Conservation (phyloP, 176 grass and related monocot species). For the Aegilops bicornis region DNA sequence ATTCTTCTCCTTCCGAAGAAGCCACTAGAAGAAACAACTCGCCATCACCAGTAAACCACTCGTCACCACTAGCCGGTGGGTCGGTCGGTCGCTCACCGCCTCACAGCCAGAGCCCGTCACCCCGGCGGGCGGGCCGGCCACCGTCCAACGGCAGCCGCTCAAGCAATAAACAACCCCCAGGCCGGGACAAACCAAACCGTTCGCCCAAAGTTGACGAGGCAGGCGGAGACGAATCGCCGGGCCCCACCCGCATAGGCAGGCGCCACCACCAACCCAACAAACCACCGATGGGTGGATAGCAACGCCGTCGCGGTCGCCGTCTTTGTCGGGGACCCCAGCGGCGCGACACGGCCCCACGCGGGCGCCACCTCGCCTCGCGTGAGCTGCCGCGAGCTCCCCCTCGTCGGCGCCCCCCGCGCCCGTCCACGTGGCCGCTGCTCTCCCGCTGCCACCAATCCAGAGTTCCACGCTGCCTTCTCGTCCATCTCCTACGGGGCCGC, state of each 20-base stretch:
- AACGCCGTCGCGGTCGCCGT: constrained; percentile 35
- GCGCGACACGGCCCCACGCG: not conserved
- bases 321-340: not conserved
- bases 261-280: not conserved
- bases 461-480: too few species aligned
- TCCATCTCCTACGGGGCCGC: too few species aligned
- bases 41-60: not conserved
- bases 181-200: not conserved
- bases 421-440: constrained; percentile 26
- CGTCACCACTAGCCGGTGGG: not conserved
- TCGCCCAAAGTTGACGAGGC: not conserved
- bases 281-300: constrained; percentile 18
- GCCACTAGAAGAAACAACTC: not conserved
- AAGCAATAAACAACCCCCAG: not conserved
- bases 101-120: not conserved
- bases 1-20: not conserved
- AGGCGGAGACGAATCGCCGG: not conserved
- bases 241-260: not conserved
- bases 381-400: not conserved
- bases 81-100: not conserved
- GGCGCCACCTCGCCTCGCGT: not conserved
- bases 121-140: not conserved
- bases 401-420: not conserved
- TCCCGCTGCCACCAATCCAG: too few species aligned
- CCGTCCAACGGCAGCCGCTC: constrained; percentile 36